These are phyloP conservation scores for Dendrostoma leiphaemia DNA, from an alignment of 2,329 filamentous ascomycete genomes.

Conservation along the genomic window DNA sequence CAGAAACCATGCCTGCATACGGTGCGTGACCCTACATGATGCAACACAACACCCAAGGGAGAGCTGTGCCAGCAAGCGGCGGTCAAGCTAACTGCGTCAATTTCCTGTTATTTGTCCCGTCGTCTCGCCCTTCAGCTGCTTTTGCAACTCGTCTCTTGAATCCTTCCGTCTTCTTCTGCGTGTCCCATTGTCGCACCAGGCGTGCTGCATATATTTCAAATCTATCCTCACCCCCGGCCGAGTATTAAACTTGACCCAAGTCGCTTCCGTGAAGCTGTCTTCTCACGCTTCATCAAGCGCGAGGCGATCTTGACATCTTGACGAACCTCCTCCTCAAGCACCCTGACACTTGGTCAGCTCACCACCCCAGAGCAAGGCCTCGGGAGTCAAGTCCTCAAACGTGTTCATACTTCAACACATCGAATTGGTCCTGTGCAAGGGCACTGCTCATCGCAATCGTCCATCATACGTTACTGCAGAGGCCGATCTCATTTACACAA, in stretches of 20 bases:
- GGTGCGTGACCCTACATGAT: conserved; percentile 10
- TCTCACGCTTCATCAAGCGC: not conserved
- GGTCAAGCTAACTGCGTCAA: conserved; percentile 6
- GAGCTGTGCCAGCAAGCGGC: not conserved
- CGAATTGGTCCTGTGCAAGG: too few relatives aligned
- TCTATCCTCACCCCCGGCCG: not conserved
- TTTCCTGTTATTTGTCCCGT: not conserved
- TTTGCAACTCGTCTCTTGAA: not conserved
- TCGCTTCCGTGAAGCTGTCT: conserved; percentile 4
- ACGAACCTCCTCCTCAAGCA: too few relatives aligned
- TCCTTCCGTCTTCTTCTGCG: not conserved
- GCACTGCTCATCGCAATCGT: too few relatives aligned
- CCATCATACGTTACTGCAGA: too few relatives aligned
- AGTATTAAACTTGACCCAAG: not conserved
- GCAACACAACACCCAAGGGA: not conserved
- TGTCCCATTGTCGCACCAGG: conserved; percentile 7
- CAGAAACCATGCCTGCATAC: not conserved
- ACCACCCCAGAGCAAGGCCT: too few relatives aligned
- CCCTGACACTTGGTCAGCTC: too few relatives aligned
- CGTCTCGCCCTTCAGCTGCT: not conserved
- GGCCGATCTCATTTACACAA: not conserved
- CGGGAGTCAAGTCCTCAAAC: too few relatives aligned
- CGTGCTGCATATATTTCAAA: not conserved
- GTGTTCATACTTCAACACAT: too few relatives aligned
- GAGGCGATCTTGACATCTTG: too few relatives aligned